These are phyloP conservation scores for Petunia axillaris DNA, from an alignment of 257 asterid species.

Conservation along the genomic window DNA sequence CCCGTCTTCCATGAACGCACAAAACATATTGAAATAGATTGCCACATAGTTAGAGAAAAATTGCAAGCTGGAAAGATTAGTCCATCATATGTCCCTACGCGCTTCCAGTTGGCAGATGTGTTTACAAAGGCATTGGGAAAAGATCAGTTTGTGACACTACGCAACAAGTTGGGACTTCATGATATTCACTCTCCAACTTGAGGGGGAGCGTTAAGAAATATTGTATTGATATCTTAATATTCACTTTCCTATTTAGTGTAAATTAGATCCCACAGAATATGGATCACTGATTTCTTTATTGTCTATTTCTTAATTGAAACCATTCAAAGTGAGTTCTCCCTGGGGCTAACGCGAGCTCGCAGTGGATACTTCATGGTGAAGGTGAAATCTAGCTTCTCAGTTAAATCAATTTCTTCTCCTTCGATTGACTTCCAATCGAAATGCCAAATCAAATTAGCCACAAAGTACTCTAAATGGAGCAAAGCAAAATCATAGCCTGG, in stretches of 20 bases:
- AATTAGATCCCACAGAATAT: background rate
- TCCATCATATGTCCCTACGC: background rate
- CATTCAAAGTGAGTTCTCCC: background rate
- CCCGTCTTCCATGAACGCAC: slow-evolving; percentile 10
- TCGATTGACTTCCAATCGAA: slow-evolving; percentile 27
- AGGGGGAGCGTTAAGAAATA: background rate
- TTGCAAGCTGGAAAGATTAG: background rate
- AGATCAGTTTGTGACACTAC: background rate
- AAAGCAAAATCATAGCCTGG: slow-evolving; percentile 21
- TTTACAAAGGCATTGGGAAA: background rate
- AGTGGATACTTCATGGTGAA: slow-evolving; percentile 30
- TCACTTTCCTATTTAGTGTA: background rate
- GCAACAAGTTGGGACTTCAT: background rate
- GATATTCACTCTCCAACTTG: slow-evolving; percentile 20
- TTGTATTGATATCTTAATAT: background rate
- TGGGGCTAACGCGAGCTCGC: slow-evolving; percentile 25
- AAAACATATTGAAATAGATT: slow-evolving; percentile 23
- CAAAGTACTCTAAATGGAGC: slow-evolving; percentile 34
- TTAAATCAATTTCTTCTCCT: slow-evolving; percentile 29
- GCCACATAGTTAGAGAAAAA: slow-evolving; percentile 3
- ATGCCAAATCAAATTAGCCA: slow-evolving; percentile 36
- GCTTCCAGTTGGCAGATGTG: background rate
- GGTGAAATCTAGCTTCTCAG: slow-evolving; percentile 32
- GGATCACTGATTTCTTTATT: background rate
- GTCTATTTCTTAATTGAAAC: background rate